These are phyloP conservation scores for Chiua sp. DNA, from an alignment of 1,284 basidiomycete species.

Conservation along the genomic window DNA sequence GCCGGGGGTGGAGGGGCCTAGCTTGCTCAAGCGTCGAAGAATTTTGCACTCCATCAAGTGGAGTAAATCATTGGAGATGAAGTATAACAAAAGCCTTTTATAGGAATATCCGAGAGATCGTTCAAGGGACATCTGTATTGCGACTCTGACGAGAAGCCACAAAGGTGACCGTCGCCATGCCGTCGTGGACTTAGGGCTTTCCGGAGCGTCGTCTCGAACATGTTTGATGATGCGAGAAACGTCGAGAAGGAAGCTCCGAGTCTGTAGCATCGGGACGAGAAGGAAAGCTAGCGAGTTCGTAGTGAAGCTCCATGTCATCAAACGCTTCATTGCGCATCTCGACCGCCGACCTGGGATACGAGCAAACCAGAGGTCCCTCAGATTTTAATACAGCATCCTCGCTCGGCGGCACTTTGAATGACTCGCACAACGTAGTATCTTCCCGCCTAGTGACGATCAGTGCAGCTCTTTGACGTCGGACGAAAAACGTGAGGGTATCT, in stretches of 20 bases:
- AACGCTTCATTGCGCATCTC: conserved; percentile 18
- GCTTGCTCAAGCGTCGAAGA: conserved; percentile 40
- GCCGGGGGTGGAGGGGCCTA: conserved; percentile 17
- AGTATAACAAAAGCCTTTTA: too few relatives aligned
- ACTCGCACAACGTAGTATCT: too few relatives aligned
- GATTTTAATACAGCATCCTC: conserved; percentile 7
- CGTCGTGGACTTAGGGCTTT: too few relatives aligned
- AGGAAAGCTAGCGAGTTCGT: conserved; percentile 28
- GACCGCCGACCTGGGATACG: conserved; percentile 36
- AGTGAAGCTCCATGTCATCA: conserved; percentile 21
- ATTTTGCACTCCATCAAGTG: conserved; percentile 34
- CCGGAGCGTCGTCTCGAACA: conserved; percentile 28
- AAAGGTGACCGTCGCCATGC: conserved; percentile 37
- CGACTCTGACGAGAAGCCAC: conserved; percentile 4
- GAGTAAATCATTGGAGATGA: conserved; percentile 35
- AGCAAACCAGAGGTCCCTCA: conserved; percentile 24
- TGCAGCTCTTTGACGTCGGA: too few relatives aligned
- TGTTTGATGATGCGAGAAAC: conserved; percentile 33
- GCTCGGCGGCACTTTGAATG: conserved; percentile 14
- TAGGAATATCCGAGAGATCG: too few relatives aligned
- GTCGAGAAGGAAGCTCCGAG: conserved; percentile 17
- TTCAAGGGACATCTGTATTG: too few relatives aligned
- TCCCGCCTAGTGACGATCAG: too few relatives aligned
- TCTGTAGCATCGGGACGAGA: conserved; percentile 17
- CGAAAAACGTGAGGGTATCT: too few relatives aligned